These are phyloP conservation scores for Podaxis mareebaensis DNA, from an alignment of 768 basidiomycete genomes.

Conservation along the genomic window DNA sequence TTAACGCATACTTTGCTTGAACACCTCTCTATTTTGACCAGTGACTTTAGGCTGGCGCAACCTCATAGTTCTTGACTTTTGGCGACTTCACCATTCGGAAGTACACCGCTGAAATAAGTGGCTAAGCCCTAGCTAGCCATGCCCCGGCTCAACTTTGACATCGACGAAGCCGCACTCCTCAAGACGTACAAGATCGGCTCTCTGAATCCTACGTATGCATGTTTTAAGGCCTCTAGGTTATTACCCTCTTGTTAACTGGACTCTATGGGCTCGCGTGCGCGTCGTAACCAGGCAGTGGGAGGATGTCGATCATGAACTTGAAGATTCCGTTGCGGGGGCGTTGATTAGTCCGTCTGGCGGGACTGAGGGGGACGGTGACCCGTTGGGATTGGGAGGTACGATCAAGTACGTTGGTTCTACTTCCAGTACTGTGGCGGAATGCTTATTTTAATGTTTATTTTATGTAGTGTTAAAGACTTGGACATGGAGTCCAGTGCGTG, in stretches of 20 bases:
- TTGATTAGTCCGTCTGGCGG: slow-evolving; percentile 54
- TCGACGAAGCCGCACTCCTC: slow-evolving; percentile 81
- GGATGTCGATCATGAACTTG: slow-evolving; percentile 82
- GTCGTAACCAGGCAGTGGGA: slow-evolving; percentile 73
- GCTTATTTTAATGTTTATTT: neutral
- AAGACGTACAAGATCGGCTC: slow-evolving; percentile 86
- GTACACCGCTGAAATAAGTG: neutral
- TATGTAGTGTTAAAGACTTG: slow-evolving; percentile 58
- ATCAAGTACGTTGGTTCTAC: slow-evolving; percentile 53
- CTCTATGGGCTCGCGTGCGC: neutral
- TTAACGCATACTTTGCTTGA: neutral
- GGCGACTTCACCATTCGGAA: neutral
- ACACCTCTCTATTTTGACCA: neutral
- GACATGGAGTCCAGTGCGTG: slow-evolving; percentile 77
- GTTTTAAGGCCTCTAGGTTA: neutral
- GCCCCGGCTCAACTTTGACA: slow-evolving; percentile 65
- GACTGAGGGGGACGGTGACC: slow-evolving; percentile 69
- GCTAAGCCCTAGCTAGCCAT: slow-evolving; percentile 30
- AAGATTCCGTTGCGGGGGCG: slow-evolving; percentile 71
- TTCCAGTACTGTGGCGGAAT: neutral
- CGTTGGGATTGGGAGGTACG: slow-evolving; percentile 70
- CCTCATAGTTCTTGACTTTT: neutral
- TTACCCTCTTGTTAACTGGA: slow-evolving; percentile 4
- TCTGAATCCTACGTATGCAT: slow-evolving; percentile 67
- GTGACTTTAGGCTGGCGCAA: too few species aligned